phyloP scores from a whole-genome alignment of 1,284 basidiomycete genomes.

The Cystobasidium slooffiae region DNA sequence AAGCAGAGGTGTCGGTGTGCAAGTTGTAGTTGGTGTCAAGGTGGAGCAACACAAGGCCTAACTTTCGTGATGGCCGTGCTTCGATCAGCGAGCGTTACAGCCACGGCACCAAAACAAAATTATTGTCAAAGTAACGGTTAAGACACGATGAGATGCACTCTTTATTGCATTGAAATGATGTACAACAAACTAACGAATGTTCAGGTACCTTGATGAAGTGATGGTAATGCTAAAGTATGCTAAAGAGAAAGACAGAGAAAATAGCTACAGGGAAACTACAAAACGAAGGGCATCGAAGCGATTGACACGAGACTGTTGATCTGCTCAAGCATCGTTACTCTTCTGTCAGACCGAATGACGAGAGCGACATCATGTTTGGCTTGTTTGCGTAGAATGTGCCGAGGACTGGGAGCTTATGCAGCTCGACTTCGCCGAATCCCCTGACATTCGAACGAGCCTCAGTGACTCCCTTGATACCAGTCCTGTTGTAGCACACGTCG shows the following conservation, averaged over 20 bases:
- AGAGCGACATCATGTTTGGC: slow-evolving; percentile 23
- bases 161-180: too few relatives aligned
- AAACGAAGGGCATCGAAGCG: neutral
- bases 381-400: slow-evolving; percentile 42
- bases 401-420: slow-evolving; percentile 24
- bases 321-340: neutral
- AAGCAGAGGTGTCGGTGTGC: neutral
- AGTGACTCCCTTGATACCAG: slow-evolving; percentile 38
- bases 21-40: neutral
- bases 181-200: too few relatives aligned
- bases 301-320: too few relatives aligned
- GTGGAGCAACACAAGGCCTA: too few relatives aligned
- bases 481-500: neutral
- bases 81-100: neutral
- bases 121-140: too few relatives aligned
- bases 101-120: neutral
- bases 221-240: neutral
- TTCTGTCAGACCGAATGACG: slow-evolving; percentile 10
- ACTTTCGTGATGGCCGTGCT: neutral
- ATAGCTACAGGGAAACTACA: slow-evolving; percentile 10
- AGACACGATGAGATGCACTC: too few relatives aligned
- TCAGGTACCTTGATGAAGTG: too few relatives aligned
- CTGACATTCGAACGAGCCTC: slow-evolving; percentile 36
- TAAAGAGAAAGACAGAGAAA: neutral
- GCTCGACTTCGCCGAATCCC: slow-evolving; percentile 38